Conservation (phyloP, 176 grass and related monocot genomes). For the Rhynchospora breviuscula region DNA sequence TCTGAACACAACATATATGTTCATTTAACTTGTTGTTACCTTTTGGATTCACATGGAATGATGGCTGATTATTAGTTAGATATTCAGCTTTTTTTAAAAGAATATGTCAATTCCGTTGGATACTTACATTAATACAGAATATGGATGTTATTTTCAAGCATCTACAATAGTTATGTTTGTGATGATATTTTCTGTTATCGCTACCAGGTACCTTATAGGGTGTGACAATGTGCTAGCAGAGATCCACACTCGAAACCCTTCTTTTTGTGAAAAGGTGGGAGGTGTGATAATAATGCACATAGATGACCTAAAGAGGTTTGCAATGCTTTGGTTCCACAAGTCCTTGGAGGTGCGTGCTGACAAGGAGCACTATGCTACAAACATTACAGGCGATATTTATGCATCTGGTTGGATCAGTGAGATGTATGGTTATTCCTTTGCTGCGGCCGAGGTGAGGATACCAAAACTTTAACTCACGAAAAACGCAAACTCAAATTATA, state of each 20-base stretch:
- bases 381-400: conserved; percentile 97
- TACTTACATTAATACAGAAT: not conserved
- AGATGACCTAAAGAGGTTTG: conserved; percentile 81
- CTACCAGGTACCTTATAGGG: conserved; percentile 87
- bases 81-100: not conserved
- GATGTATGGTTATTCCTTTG: conserved; percentile 98
- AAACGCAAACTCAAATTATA: not conserved
- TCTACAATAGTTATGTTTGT: not conserved
- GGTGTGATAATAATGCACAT: conserved; percentile 99
- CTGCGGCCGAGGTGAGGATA: conserved; percentile 74
- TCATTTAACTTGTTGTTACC: not conserved
- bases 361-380: conserved; percentile 89
- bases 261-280: conserved; percentile 92
- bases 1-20: not conserved
- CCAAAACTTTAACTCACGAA: not conserved
- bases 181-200: not conserved
- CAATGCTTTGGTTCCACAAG: conserved; percentile 90
- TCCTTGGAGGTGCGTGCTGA: conserved; percentile 88
- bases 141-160: not conserved
- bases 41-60: not conserved
- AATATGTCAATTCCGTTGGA: not conserved
- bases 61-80: not conserved
- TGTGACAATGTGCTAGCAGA: conserved; percentile 90
- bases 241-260: conserved; percentile 84
- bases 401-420: conserved; percentile 93